Evolutionary conservation across 805 yeast genomes (phyloP).

Genomic region (Martiniozyma abietophila): DNA sequence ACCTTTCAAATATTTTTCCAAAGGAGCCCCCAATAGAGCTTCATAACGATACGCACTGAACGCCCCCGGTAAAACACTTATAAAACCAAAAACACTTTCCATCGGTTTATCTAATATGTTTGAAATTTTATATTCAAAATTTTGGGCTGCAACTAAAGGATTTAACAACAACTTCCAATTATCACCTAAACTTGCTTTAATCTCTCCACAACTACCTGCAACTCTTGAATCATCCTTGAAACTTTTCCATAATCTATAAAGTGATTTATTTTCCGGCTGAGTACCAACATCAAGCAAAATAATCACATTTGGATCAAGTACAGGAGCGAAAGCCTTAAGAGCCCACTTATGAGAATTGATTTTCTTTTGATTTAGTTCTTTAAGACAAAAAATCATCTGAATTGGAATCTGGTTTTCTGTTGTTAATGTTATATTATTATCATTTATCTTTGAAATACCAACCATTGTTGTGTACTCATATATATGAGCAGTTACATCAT

Average conservation of each 20-base stretch:
- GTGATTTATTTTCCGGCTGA: constrained; percentile 73
- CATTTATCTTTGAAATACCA: constrained; percentile 59
- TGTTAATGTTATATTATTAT: constrained; percentile 53
- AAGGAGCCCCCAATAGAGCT: constrained; percentile 78
- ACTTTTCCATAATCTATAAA: constrained; percentile 84
- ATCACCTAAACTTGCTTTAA: constrained; percentile 72
- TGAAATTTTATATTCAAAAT: constrained; percentile 93
- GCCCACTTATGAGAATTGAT: constrained; percentile 98
- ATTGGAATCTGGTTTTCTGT: constrained; percentile 67
- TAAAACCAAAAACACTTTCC: constrained; percentile 91
- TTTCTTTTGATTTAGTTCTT: constrained; percentile 81
- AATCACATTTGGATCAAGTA: constrained; percentile 73
- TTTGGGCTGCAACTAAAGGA: constrained; percentile 93
- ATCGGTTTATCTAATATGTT: constrained; percentile 92
- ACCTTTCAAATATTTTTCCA: constrained; percentile 87
- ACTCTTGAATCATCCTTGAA: constrained; percentile 62
- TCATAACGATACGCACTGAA: constrained; percentile 86
- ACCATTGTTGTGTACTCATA: constrained; percentile 92
- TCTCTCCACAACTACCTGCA: constrained; percentile 98
- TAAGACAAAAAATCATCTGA: constrained; percentile 81
- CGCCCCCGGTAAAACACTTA: constrained; percentile 93
- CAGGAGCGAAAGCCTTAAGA: constrained; percentile 82
- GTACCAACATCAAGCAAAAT: constrained; percentile 92
- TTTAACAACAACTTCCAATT: constrained; percentile 44
- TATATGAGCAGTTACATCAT: constrained; percentile 74